Base-by-base conservation (phyloP, 495 filamentous ascomycete species). In the Entonaema liquescens region DNA sequence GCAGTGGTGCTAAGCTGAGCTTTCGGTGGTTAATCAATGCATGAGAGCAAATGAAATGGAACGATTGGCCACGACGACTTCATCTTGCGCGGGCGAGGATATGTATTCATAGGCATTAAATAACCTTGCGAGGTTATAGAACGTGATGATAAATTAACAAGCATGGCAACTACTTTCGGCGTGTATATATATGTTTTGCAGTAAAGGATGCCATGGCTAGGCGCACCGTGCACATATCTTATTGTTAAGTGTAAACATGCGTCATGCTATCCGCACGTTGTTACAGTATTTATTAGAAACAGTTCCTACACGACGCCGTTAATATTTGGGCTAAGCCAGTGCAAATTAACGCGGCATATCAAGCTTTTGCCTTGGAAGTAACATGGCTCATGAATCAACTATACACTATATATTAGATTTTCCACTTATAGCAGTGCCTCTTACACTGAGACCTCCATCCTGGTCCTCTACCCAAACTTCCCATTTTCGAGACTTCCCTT, bases 381-480 rank as follows among this genome's bases (percentile, higher is more conserved):
- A 52, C 19, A 29, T 28, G 9, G 5, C 12, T 29, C 49, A n/a
- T 28, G 3, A 6, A 35, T 17, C 53, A 11, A 26, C 2, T 44
- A 33, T 15, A 17, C 17, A n/a, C n/a, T 33, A 52, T 36, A 17
- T 9, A 15, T 3, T 29, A 1, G 17, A 21, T 58, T 28, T 17
- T 11, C 19, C 13, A 40, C 29, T 65, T 15, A 35, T 9, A 23
- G 75, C 82, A 23, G 80, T 84, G 25, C 86, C 89, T 74, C 85
- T 86, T n/a, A 91, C 90, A 53, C 87, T 86, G 44, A 89, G 79
- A 36, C 88, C 82, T 5, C 89, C 89, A 49, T 85, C 79, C 1
- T 73, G 79, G 1, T 82, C 85, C 71, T 90, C 88, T 70, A 92
- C 87, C 90, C 90, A 92, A n/a, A 91, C 80, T 61, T 88, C 86